Base-by-base conservation (phyloP, 345 rosid genomes). In the Rhodamnia rubescens region DNA sequence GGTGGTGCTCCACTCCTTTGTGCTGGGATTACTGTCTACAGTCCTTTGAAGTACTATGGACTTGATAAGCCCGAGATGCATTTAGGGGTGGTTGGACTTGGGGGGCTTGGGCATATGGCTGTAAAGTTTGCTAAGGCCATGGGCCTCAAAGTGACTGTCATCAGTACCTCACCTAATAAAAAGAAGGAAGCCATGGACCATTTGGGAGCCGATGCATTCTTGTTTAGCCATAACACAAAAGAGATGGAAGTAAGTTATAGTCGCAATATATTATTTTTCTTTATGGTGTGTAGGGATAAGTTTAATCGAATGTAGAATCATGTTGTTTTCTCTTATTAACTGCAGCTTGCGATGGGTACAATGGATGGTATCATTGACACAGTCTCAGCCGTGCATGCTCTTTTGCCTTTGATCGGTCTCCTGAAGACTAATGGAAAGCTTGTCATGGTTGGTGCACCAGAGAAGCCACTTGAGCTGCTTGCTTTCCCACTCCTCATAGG, bases 1-100 rank as follows among this genome's bases (percentile, higher is more conserved):
- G 85, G 90, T 6, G 89, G 88, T 15, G 97, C 94, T 3, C 96
- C 95, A 6, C 88, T 95, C 52, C 91, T 93, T 1, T 95, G 96
- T 64, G 95, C 93, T 20, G 95, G 95, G 26, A 92, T 94, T 85
- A 93, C 95, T 2, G 92, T 95, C 47, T 94, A 94, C 20, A 93
- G 94, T 85, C 94, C 97, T 0, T 88, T 94, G 91, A 92, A 83
- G 82, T 90, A 92, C 51, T 93, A 82, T 11, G 91, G 89, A 12
- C 84, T 91, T 3, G 89, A 86, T 2, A 86, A 89, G 78, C 84
- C 85, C 0, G 89, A 90, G 2, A 75, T 81, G 84, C 92, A 90
- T 50, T 32, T 91, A 0, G 91, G 93, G 5, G 85, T 90, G 20
- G 93, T 89, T 26, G 93, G 94, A 16, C 90, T 92, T 8, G 94